Percentiles rank a stretch among this genome's conserved stretches.
phyloP scores from a whole-genome alignment of 2,329 filamentous ascomycete species.

The Xylaria sp. region DNA sequence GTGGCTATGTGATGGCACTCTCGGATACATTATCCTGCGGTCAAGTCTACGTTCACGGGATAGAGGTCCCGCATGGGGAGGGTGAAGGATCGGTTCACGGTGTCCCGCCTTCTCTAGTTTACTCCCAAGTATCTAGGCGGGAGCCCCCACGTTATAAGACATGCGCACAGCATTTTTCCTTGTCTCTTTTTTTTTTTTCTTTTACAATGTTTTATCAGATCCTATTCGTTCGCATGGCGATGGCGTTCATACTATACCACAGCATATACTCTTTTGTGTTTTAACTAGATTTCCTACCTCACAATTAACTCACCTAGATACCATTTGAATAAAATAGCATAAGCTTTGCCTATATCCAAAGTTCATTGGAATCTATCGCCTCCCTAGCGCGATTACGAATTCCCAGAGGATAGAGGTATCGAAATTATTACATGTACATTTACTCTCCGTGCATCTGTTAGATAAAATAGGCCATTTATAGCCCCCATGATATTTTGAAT shows the following conservation, averaged over 20 bases:
- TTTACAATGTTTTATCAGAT: not conserved
- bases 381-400: not conserved
- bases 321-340: conserved; percentile 6
- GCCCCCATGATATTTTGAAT: not conserved
- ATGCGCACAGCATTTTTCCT: conserved; percentile 12
- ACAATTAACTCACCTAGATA: conserved; percentile 4
- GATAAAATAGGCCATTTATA: not conserved
- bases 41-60: conserved; percentile 44
- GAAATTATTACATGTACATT: not conserved
- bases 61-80: conserved; percentile 46
- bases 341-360: not conserved
- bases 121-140: conserved; percentile 8
- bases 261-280: conserved; percentile 27
- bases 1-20: conserved; percentile 43
- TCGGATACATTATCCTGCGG: conserved; percentile 42
- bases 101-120: conserved; percentile 16
- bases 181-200: conserved; percentile 13
- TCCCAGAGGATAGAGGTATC: not conserved
- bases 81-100: conserved; percentile 11
- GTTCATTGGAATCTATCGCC: not conserved
- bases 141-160: conserved; percentile 29
- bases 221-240: conserved; percentile 36
- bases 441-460: too few species aligned
- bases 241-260: conserved; percentile 41
- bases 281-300: conserved; percentile 25